Base-by-base conservation (phyloP, 108 stramenopile species). In the Thalassiosira profunda region DNA sequence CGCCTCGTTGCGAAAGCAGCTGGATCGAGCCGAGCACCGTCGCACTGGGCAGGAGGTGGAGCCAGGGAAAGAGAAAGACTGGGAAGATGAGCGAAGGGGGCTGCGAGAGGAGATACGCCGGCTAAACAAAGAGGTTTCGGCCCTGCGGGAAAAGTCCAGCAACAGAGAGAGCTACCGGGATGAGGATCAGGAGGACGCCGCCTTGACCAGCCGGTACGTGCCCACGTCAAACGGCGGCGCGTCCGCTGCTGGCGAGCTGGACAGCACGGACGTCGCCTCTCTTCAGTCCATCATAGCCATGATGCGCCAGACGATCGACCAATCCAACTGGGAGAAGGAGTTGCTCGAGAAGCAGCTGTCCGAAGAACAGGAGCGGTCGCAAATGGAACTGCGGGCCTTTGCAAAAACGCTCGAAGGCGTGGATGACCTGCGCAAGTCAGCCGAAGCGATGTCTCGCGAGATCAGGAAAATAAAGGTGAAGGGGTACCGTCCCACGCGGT, bases 381-480 rank as follows among this genome's bases (percentile, higher is more conserved):
- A 72, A 30, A 38, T 33, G 35, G 71, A 72, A 54, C 18, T 72
- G 29, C 49, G 54, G n/a, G 33, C 71, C 2, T 72, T 72, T 46
- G 71, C 60, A 4, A 61, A 51, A 63, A 72, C 71, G 14, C 36
- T 72, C 14, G 60, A 72, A 44, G 71, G 71, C 18, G 71, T 72
- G 40, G 71, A 72, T 21, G 71, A 72, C 26, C 23, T 72, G 4
- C 71, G 71, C 1, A 29, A 54, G 36, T 63, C 61, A 4, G 71
- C 61, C 53, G 71, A 72, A 40, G 38, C 36, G 0, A 72, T 72
- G 71, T 35, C 41, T 48, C 52, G 71, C 11, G 71, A 72, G 41
- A 43, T 72, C 0, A 52, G 71, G 46, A 37, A 55, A 23, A 72
- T 72, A 18, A 72, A 72, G 42, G 52, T 72, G n/a, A 72, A 72